Evolutionary conservation across 2,329 filamentous ascomycete species (phyloP).

Genomic region (Mollisia scopiformis): DNA sequence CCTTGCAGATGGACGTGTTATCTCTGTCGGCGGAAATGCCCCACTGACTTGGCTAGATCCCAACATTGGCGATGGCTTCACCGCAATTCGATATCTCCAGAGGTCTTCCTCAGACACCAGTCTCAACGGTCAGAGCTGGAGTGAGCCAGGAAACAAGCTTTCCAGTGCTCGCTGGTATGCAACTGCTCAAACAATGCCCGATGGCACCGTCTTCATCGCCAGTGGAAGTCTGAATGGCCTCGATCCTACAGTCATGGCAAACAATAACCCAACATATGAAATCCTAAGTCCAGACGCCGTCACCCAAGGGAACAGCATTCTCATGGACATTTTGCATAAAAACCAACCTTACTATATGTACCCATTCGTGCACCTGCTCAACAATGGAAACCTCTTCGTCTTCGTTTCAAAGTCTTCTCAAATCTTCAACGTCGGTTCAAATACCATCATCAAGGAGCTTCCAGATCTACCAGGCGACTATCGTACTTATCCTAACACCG

Average conservation of each 20-base stretch:
- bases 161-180: slow-evolving; percentile 62
- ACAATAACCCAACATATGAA: slow-evolving; percentile 68
- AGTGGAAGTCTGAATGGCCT: slow-evolving; percentile 62
- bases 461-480: slow-evolving; percentile 58
- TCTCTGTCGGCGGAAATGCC: slow-evolving; percentile 60
- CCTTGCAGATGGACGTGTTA: slow-evolving; percentile 56
- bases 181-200: slow-evolving; percentile 59
- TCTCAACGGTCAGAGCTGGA: slow-evolving; percentile 54
- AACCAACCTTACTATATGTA: slow-evolving; percentile 69
- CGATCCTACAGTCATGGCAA: slow-evolving; percentile 53
- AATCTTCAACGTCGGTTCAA: slow-evolving; percentile 53
- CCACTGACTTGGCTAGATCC: slow-evolving; percentile 57
- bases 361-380: slow-evolving; percentile 62
- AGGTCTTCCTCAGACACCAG: slow-evolving; percentile 48
- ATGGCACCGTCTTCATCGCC: slow-evolving; percentile 60
- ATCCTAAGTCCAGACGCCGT: slow-evolving; percentile 53
- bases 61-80: slow-evolving; percentile 61
- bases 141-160: slow-evolving; percentile 57
- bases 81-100: slow-evolving; percentile 56
- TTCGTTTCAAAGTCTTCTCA: slow-evolving; percentile 59
- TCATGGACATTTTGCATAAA: slow-evolving; percentile 55
- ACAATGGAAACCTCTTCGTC: slow-evolving; percentile 58
- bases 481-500: slow-evolving; percentile 63
- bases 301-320: slow-evolving; percentile 48
- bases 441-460: slow-evolving; percentile 47